Evolutionary conservation across 441 rosid genomes (phyloP).

Genomic region (Corymbia citriodora): DNA sequence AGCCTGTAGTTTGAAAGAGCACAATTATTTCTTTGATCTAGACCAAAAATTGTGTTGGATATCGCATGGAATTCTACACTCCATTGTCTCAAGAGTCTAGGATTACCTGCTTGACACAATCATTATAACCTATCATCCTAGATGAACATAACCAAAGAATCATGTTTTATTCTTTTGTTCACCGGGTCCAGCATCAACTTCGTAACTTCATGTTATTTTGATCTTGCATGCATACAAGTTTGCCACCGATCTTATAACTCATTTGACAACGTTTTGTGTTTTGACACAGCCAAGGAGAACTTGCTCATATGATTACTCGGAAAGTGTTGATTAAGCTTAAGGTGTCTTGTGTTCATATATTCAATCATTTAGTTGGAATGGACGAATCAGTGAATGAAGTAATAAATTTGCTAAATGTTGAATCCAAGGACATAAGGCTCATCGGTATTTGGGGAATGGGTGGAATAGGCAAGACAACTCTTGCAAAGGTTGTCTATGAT

Average conservation of each 20-base stretch:
- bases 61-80: too few relatives aligned
- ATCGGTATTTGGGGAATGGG: not conserved
- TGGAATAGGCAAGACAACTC: not conserved
- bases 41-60: not conserved
- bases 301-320: not conserved
- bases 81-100: too few relatives aligned
- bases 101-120: fast-evolving
- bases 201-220: not conserved
- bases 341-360: not conserved
- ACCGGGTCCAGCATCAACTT: fast-evolving
- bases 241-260: not conserved
- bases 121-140: too few relatives aligned
- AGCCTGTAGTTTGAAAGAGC: not conserved
- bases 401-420: fast-evolving
- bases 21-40: not conserved
- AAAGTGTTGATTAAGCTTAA: not conserved
- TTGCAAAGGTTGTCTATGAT: fast-evolving
- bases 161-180: not conserved
- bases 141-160: not conserved
- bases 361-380: not conserved
- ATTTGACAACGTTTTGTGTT: not conserved
- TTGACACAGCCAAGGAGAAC: not conserved
- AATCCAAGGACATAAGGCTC: not conserved
- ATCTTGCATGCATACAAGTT: not conserved
- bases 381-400: not conserved